phyloP scores from a whole-genome alignment of 1,139 yeast genomes.

The Lodderomyces metapsilosis region DNA sequence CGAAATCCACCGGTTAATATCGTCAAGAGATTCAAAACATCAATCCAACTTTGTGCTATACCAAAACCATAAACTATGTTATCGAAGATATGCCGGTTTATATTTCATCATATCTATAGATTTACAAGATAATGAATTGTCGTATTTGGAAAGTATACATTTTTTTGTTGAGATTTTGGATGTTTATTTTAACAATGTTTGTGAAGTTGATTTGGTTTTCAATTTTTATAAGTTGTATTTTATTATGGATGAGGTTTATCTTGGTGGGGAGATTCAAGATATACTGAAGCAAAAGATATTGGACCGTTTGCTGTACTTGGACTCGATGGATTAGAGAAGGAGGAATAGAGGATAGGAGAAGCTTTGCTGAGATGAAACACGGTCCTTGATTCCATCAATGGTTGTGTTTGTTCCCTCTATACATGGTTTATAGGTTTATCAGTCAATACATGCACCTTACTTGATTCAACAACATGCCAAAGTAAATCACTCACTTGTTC shows the following conservation, averaged over 20 bases:
- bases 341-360: too few species aligned
- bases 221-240: slow-evolving; percentile 72
- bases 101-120: slow-evolving; percentile 83
- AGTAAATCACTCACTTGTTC: slow-evolving; percentile 49
- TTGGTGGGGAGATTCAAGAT: slow-evolving; percentile 80
- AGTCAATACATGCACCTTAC: slow-evolving; percentile 16
- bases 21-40: slow-evolving; percentile 78
- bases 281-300: slow-evolving; percentile 60
- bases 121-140: slow-evolving; percentile 71
- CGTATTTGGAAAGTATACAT: slow-evolving; percentile 81
- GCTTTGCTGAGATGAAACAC: too few species aligned
- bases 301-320: slow-evolving; percentile 51
- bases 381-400: too few species aligned
- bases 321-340: slow-evolving; percentile 32
- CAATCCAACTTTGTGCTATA: slow-evolving; percentile 82
- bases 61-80: slow-evolving; percentile 56
- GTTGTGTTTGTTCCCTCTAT: too few species aligned
- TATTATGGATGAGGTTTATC: slow-evolving; percentile 70
- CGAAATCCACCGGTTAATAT: slow-evolving; percentile 79
- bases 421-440: slow-evolving; percentile 15
- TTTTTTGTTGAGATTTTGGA: slow-evolving; percentile 87
- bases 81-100: slow-evolving; percentile 88
- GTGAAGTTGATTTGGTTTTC: slow-evolving; percentile 88
- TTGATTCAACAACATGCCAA: slow-evolving; percentile 24
- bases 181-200: slow-evolving; percentile 82